phyloP scores from a whole-genome alignment of 2,329 filamentous ascomycete species.

The Keithomyces neogunnii region DNA sequence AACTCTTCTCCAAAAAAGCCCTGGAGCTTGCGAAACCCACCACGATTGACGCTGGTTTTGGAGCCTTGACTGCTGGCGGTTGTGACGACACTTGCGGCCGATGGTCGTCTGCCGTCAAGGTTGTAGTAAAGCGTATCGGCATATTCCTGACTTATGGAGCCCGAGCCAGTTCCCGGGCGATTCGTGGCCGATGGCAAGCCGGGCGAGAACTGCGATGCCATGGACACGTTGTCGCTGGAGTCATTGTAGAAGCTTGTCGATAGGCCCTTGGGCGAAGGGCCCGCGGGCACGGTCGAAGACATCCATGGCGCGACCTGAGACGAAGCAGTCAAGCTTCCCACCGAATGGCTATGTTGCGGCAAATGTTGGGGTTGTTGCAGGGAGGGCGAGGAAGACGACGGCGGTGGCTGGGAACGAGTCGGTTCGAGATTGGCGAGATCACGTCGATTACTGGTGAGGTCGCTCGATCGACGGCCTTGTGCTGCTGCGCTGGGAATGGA shows the following conservation, averaged over 20 bases:
- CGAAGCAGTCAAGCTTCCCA: conserved; percentile 33
- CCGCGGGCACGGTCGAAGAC: conserved; percentile 31
- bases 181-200: conserved; percentile 44
- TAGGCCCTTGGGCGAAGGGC: conserved; percentile 27
- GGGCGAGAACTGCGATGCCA: conserved; percentile 60
- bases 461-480: conserved; percentile 47
- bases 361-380: conserved; percentile 37
- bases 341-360: conserved; percentile 37
- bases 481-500: conserved; percentile 31
- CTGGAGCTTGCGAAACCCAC: conserved; percentile 74
- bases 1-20: conserved; percentile 92
- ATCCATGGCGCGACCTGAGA: conserved; percentile 53
- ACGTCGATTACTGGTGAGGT: conserved; percentile 62
- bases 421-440: conserved; percentile 62
- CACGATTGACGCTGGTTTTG: conserved; percentile 59
- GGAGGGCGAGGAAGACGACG: conserved; percentile 14
- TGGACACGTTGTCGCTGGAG: conserved; percentile 60
- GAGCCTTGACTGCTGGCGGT: conserved; percentile 81
- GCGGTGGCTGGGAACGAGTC: conserved; percentile 39
- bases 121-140: conserved; percentile 51
- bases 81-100: conserved; percentile 70
- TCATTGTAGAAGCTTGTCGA: conserved; percentile 64
- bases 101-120: conserved; percentile 70
- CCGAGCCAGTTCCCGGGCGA: conserved; percentile 19
- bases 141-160: conserved; percentile 39